phyloP scores from a whole-genome alignment of 2,329 filamentous ascomycete genomes.

The Pestalotiopsis sp. region DNA sequence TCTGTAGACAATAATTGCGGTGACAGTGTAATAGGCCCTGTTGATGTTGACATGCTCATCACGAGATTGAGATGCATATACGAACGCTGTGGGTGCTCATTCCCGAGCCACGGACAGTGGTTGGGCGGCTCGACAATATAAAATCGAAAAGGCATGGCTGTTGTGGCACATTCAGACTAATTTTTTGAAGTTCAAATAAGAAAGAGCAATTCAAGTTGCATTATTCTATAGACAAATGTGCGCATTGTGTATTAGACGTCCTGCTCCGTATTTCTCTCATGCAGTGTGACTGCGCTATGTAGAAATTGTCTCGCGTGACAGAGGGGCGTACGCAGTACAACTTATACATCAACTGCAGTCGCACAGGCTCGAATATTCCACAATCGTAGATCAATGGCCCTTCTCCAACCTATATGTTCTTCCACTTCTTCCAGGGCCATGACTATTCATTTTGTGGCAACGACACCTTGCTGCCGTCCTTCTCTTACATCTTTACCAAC shows the following conservation, averaged over 20 bases:
- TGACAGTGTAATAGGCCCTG: not conserved
- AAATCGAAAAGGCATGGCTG: too few relatives aligned
- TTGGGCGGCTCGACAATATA: too few relatives aligned
- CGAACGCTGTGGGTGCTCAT: not conserved
- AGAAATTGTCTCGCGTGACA: not conserved
- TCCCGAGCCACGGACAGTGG: too few relatives aligned
- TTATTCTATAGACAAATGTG: constrained; percentile 5
- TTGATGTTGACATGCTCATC: not conserved
- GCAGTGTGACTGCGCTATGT: not conserved
- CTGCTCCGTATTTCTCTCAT: not conserved
- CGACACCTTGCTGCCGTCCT: too few relatives aligned
- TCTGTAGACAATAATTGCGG: not conserved
- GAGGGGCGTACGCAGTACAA: not conserved
- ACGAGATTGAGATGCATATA: not conserved
- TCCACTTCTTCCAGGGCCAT: not conserved
- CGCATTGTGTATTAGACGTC: not conserved
- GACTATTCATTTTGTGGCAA: not conserved
- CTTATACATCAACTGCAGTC: not conserved
- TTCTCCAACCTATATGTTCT: not conserved
- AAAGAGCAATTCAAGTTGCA: not conserved
- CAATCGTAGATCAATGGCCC: not conserved
- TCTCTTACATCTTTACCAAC: not conserved
- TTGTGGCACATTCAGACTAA: not conserved
- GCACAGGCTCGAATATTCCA: not conserved
- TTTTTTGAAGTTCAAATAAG: not conserved